Conservation (phyloP, 139 green algal species). For the Micromonas commoda region DNA sequence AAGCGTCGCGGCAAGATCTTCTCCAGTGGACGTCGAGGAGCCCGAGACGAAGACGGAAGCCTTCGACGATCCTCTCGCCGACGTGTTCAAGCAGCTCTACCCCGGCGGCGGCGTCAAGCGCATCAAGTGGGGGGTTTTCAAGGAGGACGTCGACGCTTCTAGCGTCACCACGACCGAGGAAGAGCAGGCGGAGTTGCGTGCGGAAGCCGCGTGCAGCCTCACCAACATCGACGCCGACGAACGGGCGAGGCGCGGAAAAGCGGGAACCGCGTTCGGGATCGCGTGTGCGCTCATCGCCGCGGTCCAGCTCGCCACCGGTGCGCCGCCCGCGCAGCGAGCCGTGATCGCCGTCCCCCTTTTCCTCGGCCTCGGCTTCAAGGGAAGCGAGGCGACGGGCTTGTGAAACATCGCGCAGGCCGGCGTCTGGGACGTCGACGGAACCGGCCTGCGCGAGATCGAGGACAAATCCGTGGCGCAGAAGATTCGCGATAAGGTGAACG, state of each 20-base stretch:
- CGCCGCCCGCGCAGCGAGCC: background rate
- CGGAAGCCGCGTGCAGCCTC: constrained; percentile 12
- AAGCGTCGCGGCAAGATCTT: no score
- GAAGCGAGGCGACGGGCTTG: constrained; percentile 20
- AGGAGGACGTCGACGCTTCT: constrained; percentile 26
- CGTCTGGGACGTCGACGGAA: constrained; percentile 40
- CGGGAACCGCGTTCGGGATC: background rate
- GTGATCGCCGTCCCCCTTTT: constrained; percentile 22
- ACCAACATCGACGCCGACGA: constrained; percentile 35
- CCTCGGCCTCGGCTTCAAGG: constrained; percentile 32
- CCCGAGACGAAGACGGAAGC: background rate
- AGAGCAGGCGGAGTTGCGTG: background rate
- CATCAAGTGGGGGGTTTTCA: constrained; percentile 31
- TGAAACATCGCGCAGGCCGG: constrained; percentile 43
- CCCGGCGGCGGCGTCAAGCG: background rate
- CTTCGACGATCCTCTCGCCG: background rate
- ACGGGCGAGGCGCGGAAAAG: constrained; percentile 9
- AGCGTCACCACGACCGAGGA: background rate
- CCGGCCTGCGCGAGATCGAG: constrained; percentile 38
- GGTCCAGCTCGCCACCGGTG: background rate
- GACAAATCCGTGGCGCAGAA: constrained; percentile 30
- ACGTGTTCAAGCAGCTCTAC: constrained; percentile 1
- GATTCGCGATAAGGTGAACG: constrained; percentile 39
- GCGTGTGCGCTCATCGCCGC: background rate
- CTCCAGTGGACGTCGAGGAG: no score